Base-by-base conservation (phyloP, 1,139 yeast genomes). In the Chernovozyma aurita region DNA sequence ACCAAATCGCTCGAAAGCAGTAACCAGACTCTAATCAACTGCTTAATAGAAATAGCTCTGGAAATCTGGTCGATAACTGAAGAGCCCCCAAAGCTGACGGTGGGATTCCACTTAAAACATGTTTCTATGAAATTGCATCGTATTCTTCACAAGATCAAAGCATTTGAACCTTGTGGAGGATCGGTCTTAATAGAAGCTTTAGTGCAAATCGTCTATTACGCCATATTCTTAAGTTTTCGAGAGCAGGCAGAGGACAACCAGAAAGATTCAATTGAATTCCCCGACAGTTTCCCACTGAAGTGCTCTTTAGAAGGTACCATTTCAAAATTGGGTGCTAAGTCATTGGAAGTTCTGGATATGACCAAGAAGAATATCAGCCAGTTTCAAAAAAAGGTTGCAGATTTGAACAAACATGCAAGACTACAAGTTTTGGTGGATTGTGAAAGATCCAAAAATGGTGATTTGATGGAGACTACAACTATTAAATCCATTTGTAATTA, bases 21-120 rank as follows among this genome's bases (percentile, higher is more conserved):
- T 4, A 33, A 33, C 32, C 36, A 33, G 18, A 6, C 20, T 5
- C 15, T 33, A 12, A 26, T 32, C n/a, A 26, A 26, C 14, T 18
- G 24, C 12, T 26, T 32, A 17, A 15, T 25, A 4, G 34, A 32
- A n/a, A 25, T 32, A 18, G 9, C 12, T 9, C 24, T 25, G 30
- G 34, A 32, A 6, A n/a, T 32, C 12, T 32, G 24, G 17, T 13
- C 6, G 8, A 9, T 7, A 6, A 7, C 22, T 7, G 22, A 20
- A 7, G 22, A 9, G 6, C 9, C 22, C 6, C 6, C 9, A 7
- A 9, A 9, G 9, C 22, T 20, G 22, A 9, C 8, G 22, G 9
- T 20, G 6, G 9, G 9, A 9, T 6, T 6, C 6, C 6, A 20
- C 22, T 20, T 20, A 9, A 20, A 20, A 9, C 9, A 7, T 6